Evolutionary conservation across 257 asterid species (phyloP), one percentile per base, ranked within the genome.

Genomic region (Solanum chaucha): DNA sequence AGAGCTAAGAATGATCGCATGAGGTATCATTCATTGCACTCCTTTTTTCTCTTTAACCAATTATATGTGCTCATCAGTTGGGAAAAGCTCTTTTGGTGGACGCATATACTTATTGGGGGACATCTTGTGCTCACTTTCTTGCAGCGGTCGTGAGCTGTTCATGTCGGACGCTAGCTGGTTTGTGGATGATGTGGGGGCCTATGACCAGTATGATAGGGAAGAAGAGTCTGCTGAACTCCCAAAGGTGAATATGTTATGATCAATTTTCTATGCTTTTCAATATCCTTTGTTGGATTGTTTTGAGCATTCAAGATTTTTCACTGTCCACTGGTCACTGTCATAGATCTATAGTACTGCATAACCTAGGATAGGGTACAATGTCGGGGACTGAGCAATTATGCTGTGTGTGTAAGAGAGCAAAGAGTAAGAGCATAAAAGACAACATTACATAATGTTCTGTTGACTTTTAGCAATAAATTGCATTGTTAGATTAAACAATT

Each of bases 1-100:
- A 94, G 99, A 91, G 99, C 98, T 87, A 97, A 97, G 93, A 95
- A 95, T 88, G 99, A 97, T 89, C 96, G 99, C 74, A 95, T 96
- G 99, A 97, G 99, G 99, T 93, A 86, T 64, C 17, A 11, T 17
- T 26, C 19, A 8, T 90, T 85, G 40, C 83, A 46, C 68, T 38
- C 70, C 40, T 59, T 24, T 71, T 73, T 59, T 84, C 59, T 74
- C 70, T 64, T 17, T n/a, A 68, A 58, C 32, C 28, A 41, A 38
- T 10, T 20, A 26, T 68, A 41, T 40, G 75, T 84, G 36, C 68
- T 71, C n/a, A 28, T 82, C 67, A 26, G 84, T 5, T 80, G 28
- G 38, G 67, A 46, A 80, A 44, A 26, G 84, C 26, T 80, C 26
- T 44, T 78, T 15, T 11, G 3, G 59, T 75, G 40, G 41, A 46